Evolutionary conservation across 306 rosid genomes (phyloP), one percentile per base, ranked within the genome.

Genomic region (Mucuna pruriens): DNA sequence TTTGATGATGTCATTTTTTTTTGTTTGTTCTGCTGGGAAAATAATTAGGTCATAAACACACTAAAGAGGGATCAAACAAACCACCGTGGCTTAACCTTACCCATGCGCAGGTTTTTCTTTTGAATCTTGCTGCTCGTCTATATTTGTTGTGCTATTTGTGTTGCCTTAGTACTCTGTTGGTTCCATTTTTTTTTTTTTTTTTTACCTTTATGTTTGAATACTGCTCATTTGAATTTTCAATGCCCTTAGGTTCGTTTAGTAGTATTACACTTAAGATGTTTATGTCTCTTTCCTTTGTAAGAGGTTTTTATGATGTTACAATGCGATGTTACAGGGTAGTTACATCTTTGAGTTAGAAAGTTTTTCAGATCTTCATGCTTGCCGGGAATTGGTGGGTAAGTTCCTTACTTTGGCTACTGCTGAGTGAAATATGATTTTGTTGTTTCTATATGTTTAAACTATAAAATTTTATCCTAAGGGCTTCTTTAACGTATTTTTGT

Each of bases 41-140:
- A 81, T 67, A 34, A 79, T 76, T 86, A 95, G 99, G 89, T 77
- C 94, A 90, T 73, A 95, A 88, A 78, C 76, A 82, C 85, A 93
- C 97, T 5, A 93, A 92, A 84, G 99, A 93, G 90, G 98, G 97
- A 71, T 87, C 99, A 69, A 86, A 88, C 79, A 87, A 90, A 85
- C 96, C 98, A 33, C 96, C 99, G 17, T 91, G 91, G 97, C 93
- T 95, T 76, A 93, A 95, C 78, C 94, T 95, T 65, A 48, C 80
- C 36, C 87, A 77, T 72, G 84, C 80, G 48, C 90, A 93, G 99
- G 99, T 95, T 85, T 75, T 61, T 51, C 71, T 68, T 39, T 55
- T 6, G 2, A 63, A 22, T 73, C 34, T 73, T 80, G 74, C 58
- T 45, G 31, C 65, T 78, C 64, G 64, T 33, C 13, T 46, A 22